Evolutionary conservation across 495 filamentous ascomycete genomes (phyloP).

Genomic region (Penicillium steckii): DNA sequence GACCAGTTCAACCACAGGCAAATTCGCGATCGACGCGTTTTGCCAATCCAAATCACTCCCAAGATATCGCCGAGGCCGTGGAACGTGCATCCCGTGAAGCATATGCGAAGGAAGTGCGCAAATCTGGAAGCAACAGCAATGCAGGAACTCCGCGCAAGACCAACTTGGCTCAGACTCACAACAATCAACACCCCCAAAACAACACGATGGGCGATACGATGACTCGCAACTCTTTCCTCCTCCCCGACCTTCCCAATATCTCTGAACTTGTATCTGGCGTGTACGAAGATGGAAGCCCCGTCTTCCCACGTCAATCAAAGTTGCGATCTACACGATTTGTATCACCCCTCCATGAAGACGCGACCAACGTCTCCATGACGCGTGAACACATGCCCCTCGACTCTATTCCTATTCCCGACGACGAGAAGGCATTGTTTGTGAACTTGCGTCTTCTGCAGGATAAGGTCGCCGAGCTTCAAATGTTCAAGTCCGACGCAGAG

Average conservation of each 20-base stretch:
- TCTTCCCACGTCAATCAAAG: constrained; percentile 53
- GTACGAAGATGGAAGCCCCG: constrained; percentile 64
- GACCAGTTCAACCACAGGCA: constrained; percentile 46
- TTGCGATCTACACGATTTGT: constrained; percentile 57
- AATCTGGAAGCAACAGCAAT: constrained; percentile 22
- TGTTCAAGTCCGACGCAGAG: constrained; percentile 56
- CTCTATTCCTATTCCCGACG: constrained; percentile 62
- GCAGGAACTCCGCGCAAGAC: constrained; percentile 21
- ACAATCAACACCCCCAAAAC: constrained; percentile 6
- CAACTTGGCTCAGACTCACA: constrained; percentile 10
- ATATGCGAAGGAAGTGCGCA: constrained; percentile 36
- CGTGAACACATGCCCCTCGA: constrained; percentile 54
- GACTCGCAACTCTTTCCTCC: constrained; percentile 60
- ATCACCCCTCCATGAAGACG: constrained; percentile 39
- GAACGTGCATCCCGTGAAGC: constrained; percentile 44
- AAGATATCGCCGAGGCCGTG: constrained; percentile 46
- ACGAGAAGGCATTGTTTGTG: constrained; percentile 69
- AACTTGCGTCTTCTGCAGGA: constrained; percentile 66
- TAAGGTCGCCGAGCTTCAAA: constrained; percentile 61
- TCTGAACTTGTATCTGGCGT: constrained; percentile 70
- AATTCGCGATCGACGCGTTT: constrained; percentile 58
- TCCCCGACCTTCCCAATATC: constrained; percentile 68
- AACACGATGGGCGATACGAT: constrained; percentile 37
- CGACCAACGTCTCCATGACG: constrained; percentile 35
- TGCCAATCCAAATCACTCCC: constrained; percentile 41